Evolutionary conservation across 1,284 basidiomycete species (phyloP).

Genomic region (Polyporus tsugae): DNA sequence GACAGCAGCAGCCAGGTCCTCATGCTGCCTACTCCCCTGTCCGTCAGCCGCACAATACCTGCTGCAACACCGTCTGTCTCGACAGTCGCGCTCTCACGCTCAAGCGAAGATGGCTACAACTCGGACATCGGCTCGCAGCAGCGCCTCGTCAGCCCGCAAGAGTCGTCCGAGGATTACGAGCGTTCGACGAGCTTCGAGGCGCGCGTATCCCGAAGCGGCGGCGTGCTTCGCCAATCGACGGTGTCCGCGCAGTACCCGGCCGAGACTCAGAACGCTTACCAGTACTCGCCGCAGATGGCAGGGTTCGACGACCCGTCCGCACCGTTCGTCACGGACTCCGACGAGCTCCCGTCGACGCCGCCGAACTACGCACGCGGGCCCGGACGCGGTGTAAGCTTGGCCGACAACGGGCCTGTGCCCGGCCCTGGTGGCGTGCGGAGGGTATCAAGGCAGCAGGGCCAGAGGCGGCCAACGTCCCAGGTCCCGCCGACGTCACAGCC

Average conservation of each 20-base stretch:
- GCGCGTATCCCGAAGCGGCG: conserved; percentile 52
- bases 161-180: conserved; percentile 37
- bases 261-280: conserved; percentile 64
- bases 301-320: conserved; percentile 49
- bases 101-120: conserved; percentile 72
- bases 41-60: conserved; percentile 49
- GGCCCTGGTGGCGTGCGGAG: conserved; percentile 78
- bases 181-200: conserved; percentile 46
- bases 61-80: conserved; percentile 62
- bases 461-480: conserved; percentile 65
- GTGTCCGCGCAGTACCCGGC: conserved; percentile 51
- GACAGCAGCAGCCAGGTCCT: conserved; percentile 76
- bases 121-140: conserved; percentile 65
- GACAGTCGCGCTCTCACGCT: conserved; percentile 57
- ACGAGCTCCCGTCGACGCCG: conserved; percentile 40
- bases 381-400: conserved; percentile 59
- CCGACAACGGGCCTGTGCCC: conserved; percentile 83
- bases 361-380: conserved; percentile 55
- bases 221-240: conserved; percentile 52
- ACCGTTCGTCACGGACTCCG: conserved; percentile 47
- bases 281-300: conserved; percentile 45
- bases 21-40: conserved; percentile 74
- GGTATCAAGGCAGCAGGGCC: conserved; percentile 64
- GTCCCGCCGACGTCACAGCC: conserved; percentile 51
- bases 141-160: conserved; percentile 60